Conservation (phyloP, 345 rosid species). For the Lepidium sativum region DNA sequence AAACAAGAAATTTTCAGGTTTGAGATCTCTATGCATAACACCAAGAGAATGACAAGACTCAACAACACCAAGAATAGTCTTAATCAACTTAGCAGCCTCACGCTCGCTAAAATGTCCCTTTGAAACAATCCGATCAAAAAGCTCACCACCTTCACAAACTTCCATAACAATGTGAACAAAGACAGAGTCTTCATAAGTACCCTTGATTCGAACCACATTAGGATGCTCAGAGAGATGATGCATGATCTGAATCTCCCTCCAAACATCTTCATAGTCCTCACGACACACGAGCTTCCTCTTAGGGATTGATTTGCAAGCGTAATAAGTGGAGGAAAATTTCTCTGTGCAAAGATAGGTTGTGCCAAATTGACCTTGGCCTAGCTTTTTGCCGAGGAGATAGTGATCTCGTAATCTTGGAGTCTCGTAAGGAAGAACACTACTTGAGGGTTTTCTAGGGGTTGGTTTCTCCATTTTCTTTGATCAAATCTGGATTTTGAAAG, state of each 20-base stretch:
- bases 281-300: constrained; percentile 84
- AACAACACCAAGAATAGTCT: constrained; percentile 82
- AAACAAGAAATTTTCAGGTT: constrained; percentile 97
- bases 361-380: constrained; percentile 96
- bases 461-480: constrained; percentile 13
- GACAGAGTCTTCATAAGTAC: constrained; percentile 80
- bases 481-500: not conserved
- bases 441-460: constrained; percentile 28
- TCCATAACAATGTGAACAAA: constrained; percentile 98
- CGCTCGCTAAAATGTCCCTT: constrained; percentile 92
- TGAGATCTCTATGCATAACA: constrained; percentile 96
- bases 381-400: constrained; percentile 68
- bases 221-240: constrained; percentile 85
- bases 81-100: constrained; percentile 77
- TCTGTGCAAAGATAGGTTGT: constrained; percentile 76
- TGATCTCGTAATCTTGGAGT: constrained; percentile 79
- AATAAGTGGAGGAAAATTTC: constrained; percentile 38
- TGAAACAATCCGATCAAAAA: constrained; percentile 83
- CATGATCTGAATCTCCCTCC: constrained; percentile 99
- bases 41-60: constrained; percentile 96
- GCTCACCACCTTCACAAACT: constrained; percentile 92
- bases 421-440: constrained; percentile 69
- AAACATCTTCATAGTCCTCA: constrained; percentile 91
- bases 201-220: constrained; percentile 75
- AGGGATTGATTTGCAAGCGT: constrained; percentile 92